Conservation (phyloP, 495 filamentous ascomycete genomes). For the Aspergillus incahuasiensis region DNA sequence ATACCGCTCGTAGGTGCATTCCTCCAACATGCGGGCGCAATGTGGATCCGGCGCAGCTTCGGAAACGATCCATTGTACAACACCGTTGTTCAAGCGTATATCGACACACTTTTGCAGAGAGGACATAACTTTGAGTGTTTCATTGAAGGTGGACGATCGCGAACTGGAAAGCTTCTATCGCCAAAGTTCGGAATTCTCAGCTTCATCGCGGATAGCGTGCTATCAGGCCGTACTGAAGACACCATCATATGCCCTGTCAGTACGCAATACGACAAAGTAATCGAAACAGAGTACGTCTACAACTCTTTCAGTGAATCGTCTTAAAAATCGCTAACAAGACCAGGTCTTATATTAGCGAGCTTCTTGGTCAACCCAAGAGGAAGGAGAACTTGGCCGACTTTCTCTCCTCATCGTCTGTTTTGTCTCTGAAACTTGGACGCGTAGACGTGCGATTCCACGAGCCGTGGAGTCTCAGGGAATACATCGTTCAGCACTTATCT, state of each 20-base stretch:
- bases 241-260: constrained; percentile 90
- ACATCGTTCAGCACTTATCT: constrained; percentile 68
- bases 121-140: constrained; percentile 97
- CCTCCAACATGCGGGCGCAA: constrained; percentile 90
- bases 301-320: neutral
- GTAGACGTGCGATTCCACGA: constrained; percentile 96
- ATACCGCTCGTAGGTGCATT: constrained; percentile 86
- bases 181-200: constrained; percentile 96
- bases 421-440: constrained; percentile 81
- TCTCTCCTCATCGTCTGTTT: constrained; percentile 78
- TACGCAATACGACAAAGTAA: constrained; percentile 97
- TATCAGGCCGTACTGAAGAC: constrained; percentile 85
- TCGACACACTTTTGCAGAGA: constrained; percentile 83
- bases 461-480: constrained; percentile 82
- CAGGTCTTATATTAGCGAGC: constrained; percentile 84
- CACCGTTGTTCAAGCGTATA: constrained; percentile 89
- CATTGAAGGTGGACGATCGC: constrained; percentile 86
- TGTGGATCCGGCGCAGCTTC: constrained; percentile 94
- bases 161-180: constrained; percentile 87
- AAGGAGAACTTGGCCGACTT: constrained; percentile 92
- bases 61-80: constrained; percentile 86
- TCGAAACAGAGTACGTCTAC: constrained; percentile 80
- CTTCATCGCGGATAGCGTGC: constrained; percentile 84
- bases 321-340: constrained; percentile 17
- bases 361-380: constrained; percentile 87